Base-by-base conservation (phyloP, 2,329 filamentous ascomycete genomes). In the Calonectria hawksworthii region DNA sequence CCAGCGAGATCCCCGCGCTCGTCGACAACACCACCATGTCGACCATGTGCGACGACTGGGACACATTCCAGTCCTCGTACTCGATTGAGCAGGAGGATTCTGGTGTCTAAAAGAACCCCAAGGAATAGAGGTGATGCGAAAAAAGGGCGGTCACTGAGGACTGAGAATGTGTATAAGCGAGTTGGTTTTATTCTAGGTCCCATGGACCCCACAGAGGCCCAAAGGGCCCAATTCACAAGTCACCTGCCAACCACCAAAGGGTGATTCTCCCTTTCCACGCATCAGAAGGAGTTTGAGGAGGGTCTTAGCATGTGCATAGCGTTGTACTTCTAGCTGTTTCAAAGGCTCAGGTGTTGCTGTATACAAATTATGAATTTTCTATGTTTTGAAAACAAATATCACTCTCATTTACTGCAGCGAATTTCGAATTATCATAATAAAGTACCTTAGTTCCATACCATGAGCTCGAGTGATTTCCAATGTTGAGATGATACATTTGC, bases 1-100 rank as follows among this genome's bases (percentile, higher is more conserved):
- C 76, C 11, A 73, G 79, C 18, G 78, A 80, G 36, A 80, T 80
- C 13, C 16, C 66, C 5, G 28, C 66, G 16, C n/a, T 68, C 9
- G 50, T 54, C 18, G 34, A 68, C 34, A 68, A 68, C 51, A 59
- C 66, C 5, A 68, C 66, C 23, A 11, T 68, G 34, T 32, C 66
- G 1, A 30, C 51, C 7, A 41, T 68, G 5, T 68, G 66, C 26
- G 51, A 56, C 14, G 66, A 18, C 28, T 68, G 66, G 66, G 34
- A 56, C 26, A 8, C 50, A 5, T 68, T 68, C 34, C 66, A 59
- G 34, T 21, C 51, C 10, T 36, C 41, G 8, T 56, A 68, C n/a
- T 14, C 36, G 1, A 68, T 68, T 34, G 66, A 68, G 26, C 66
- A 68, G 38, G 66, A 68, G 34, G 66, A 68, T 51, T 68, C 66